A percentile compares a stretch with the other conserved stretches of the same genome.
Conservation (phyloP, 2,329 filamentous ascomycete species). For the Diaporthe sp. region DNA sequence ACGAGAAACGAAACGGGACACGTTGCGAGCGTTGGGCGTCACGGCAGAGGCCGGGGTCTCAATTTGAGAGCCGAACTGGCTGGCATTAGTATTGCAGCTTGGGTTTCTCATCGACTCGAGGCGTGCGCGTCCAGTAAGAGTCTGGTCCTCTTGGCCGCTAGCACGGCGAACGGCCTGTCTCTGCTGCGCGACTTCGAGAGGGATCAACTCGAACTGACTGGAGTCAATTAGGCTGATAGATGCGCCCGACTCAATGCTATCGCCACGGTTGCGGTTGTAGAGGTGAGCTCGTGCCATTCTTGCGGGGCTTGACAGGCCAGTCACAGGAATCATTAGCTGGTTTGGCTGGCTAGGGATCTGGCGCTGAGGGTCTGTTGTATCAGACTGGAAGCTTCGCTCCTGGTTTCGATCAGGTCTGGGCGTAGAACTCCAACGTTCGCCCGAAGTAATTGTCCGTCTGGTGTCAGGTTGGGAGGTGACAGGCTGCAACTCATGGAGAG, state of each 20-base stretch:
- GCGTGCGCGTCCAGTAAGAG: conserved; percentile 36
- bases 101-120: conserved; percentile 10
- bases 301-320: not conserved
- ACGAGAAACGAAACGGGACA: conserved; percentile 26
- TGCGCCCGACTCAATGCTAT: conserved; percentile 18
- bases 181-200: conserved; percentile 44
- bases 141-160: conserved; percentile 39
- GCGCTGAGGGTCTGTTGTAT: not conserved
- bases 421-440: not conserved
- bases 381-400: not conserved
- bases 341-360: not conserved
- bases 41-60: conserved; percentile 8
- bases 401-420: not conserved
- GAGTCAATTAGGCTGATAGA: conserved; percentile 38
- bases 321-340: not conserved
- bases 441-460: not conserved
- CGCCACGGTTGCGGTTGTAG: conserved; percentile 15
- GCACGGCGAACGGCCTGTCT: conserved; percentile 39
- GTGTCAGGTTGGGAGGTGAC: not conserved
- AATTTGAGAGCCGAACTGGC: conserved; percentile 22
- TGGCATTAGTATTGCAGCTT: conserved; percentile 26
- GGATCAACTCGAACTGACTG: conserved; percentile 45
- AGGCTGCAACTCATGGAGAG: conserved; percentile 9
- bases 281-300: conserved; percentile 4
- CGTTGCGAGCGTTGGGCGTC: conserved; percentile 12